These are phyloP conservation scores for Rhexocercosporidium sp. DNA, from an alignment of 2,329 filamentous ascomycete species.

Conservation along the genomic window DNA sequence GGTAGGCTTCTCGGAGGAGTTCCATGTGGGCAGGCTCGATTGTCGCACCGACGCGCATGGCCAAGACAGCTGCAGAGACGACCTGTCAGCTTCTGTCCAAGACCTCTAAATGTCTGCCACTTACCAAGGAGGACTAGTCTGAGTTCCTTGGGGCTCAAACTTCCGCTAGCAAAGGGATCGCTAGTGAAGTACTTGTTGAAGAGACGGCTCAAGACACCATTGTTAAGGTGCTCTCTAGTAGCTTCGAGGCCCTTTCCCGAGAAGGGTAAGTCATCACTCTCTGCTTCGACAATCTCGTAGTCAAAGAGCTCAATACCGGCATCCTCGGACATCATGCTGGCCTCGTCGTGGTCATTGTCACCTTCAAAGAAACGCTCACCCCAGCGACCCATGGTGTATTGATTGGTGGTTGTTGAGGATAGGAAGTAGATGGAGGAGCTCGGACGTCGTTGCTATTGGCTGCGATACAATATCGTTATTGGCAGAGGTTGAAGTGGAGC, in stretches of 20 bases:
- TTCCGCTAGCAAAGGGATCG: neutral
- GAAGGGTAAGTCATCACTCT: neutral
- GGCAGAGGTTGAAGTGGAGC: neutral
- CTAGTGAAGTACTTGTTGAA: conserved; percentile 15
- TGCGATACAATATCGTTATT: neutral
- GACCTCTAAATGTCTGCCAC: neutral
- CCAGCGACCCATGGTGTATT: conserved; percentile 19
- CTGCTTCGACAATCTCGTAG: conserved; percentile 13
- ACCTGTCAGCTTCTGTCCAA: neutral
- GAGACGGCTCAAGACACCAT: conserved; percentile 13
- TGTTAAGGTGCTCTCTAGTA: conserved; percentile 20
- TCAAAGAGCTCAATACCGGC: conserved; percentile 21
- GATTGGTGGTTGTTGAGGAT: neutral
- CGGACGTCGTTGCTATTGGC: neutral
- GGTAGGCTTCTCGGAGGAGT: neutral
- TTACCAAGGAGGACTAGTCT: conserved; percentile 8
- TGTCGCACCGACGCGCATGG: conserved; percentile 21
- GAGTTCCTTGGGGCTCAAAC: conserved; percentile 5
- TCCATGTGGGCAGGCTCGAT: conserved; percentile 17
- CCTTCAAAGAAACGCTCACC: conserved; percentile 16
- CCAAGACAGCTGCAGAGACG: conserved; percentile 3
- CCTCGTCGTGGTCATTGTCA: conserved; percentile 18
- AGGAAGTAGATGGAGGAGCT: neutral
- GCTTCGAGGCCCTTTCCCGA: conserved; percentile 21
- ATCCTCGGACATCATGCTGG: conserved; percentile 15